Conservation (phyloP, 257 asterid species). For the Solanum arcanum region DNA sequence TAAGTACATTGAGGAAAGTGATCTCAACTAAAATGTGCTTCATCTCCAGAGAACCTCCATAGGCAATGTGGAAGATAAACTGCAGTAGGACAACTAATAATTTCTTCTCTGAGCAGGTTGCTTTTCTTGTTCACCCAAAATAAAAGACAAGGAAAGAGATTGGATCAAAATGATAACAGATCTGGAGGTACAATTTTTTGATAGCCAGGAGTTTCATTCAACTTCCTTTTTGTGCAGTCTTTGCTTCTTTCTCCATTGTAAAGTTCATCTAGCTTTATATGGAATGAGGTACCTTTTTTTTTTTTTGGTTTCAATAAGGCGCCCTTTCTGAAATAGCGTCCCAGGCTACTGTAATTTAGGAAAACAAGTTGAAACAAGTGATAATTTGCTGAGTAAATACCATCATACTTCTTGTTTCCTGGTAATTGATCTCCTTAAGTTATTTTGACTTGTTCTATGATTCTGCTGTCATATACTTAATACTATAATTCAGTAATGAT, state of each 20-base stretch:
- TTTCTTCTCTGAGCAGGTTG: neutral
- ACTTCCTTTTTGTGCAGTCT: neutral
- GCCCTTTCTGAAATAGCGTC: neutral
- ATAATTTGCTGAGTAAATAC: neutral
- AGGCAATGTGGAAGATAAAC: neutral
- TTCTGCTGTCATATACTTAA: neutral
- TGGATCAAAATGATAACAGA: neutral
- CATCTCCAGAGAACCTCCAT: neutral
- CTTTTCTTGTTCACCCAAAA: neutral
- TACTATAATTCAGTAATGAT: neutral
- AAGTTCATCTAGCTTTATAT: neutral
- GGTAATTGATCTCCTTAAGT: neutral
- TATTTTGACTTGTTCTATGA: neutral
- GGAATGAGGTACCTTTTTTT: neutral
- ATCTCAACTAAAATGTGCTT: neutral
- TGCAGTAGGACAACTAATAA: neutral
- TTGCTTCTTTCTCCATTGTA: neutral
- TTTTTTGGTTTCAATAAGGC: neutral
- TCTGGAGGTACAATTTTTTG: neutral
- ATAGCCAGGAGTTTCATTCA: neutral
- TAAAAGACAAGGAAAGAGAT: neutral
- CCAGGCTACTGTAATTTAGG: neutral
- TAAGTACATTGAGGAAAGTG: constrained; percentile 55
- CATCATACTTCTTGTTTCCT: neutral
- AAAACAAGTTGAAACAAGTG: neutral